Evolutionary conservation across 164 flowering plant genomes (phyloP).

Genomic region (Annona cherimola): DNA sequence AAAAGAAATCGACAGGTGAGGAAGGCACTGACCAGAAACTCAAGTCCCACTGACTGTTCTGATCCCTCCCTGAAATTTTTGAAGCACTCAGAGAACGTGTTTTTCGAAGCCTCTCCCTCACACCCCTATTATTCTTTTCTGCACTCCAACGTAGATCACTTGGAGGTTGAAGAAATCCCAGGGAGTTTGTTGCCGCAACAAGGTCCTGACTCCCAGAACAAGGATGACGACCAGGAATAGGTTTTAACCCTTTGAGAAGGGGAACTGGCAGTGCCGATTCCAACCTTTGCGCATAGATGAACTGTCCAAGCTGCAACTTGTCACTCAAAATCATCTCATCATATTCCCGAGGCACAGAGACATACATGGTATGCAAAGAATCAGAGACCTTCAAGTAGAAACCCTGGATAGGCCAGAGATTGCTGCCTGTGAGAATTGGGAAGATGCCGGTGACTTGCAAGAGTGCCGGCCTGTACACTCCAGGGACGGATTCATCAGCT

Average conservation of each 20-base stretch:
- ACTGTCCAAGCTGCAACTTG: conserved; percentile 61
- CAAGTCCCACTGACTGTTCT: background rate
- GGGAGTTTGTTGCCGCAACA: conserved; percentile 12
- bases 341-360: conserved; percentile 47
- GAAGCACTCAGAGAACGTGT: conserved; percentile 37
- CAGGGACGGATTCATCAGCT: conserved; percentile 11
- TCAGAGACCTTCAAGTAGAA: conserved; percentile 71
- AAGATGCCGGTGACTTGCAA: conserved; percentile 61
- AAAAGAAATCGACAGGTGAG: background rate
- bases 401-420: conserved; percentile 70
- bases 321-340: conserved; percentile 51
- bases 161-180: conserved; percentile 4
- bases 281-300: conserved; percentile 42
- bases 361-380: conserved; percentile 52
- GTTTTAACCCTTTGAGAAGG: conserved; percentile 39
- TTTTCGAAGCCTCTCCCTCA: conserved; percentile 12
- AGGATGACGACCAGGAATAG: conserved; percentile 50
- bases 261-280: conserved; percentile 57
- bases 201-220: conserved; percentile 55
- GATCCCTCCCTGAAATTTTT: conserved; percentile 12
- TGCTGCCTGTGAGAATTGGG: conserved; percentile 48
- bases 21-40: conserved; percentile 12
- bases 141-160: conserved; percentile 6
- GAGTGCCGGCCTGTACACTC: conserved; percentile 26
- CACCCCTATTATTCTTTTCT: conserved; percentile 12